Conservation (phyloP, 371 early-diverging fungal species). For the Rhizopus sp. region DNA sequence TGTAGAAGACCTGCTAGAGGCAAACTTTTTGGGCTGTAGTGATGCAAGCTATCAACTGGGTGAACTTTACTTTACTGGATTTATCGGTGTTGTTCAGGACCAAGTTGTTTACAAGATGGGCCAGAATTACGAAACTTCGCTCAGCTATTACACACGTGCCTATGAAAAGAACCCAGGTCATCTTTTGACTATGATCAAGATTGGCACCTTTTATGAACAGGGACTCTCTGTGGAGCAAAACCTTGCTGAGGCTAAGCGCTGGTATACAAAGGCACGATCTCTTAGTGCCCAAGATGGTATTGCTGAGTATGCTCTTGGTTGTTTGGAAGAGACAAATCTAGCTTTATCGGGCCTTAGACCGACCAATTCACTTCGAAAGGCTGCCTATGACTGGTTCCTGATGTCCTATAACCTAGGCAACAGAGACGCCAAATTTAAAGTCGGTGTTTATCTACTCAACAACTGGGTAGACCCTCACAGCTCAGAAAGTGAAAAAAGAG, state of each 20-base stretch:
- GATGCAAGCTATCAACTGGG: slow-evolving; percentile 22
- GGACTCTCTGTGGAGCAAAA: slow-evolving; percentile 6
- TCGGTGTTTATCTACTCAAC: slow-evolving; percentile 18
- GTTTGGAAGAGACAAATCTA: slow-evolving; percentile 17
- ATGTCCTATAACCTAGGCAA: slow-evolving; percentile 15
- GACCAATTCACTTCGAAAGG: slow-evolving; percentile 4
- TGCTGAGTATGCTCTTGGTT: slow-evolving; percentile 27
- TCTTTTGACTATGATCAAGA: slow-evolving; percentile 10
- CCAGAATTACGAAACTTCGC: slow-evolving; percentile 1
- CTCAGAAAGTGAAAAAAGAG: neutral
- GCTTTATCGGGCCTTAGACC: neutral
- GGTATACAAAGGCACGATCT: slow-evolving; percentile 12
- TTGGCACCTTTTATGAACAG: slow-evolving; percentile 20
- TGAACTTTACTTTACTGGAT: slow-evolving; percentile 16
- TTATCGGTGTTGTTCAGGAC: slow-evolving; percentile 10
- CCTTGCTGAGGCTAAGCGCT: slow-evolving; percentile 5
- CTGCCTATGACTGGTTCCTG: slow-evolving; percentile 21
- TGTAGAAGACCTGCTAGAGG: slow-evolving; percentile 23
- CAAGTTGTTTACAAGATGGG: slow-evolving; percentile 6
- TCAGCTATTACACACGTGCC: slow-evolving; percentile 7
- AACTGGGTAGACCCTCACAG: slow-evolving; percentile 5
- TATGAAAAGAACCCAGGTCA: neutral
- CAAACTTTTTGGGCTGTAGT: slow-evolving; percentile 15
- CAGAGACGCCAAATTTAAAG: slow-evolving; percentile 18
- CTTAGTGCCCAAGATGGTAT: slow-evolving; percentile 9